phyloP scores from a whole-genome alignment of 2,329 filamentous ascomycete genomes.

The Epichloe scottii region DNA sequence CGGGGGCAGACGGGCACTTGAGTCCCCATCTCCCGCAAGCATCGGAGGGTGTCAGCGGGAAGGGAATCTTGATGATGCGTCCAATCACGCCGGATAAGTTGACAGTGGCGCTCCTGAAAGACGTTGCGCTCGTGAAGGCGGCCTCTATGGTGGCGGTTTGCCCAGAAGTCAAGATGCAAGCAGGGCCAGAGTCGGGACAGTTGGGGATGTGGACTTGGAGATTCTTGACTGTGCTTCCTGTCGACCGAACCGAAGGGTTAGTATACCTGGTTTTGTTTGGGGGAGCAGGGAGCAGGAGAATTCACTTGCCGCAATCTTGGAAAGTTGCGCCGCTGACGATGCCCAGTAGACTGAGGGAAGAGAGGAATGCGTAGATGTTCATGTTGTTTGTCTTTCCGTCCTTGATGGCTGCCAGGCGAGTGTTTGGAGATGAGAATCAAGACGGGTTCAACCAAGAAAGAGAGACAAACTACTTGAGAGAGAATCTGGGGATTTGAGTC shows the following conservation, averaged over 20 bases:
- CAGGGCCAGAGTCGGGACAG: slow-evolving; percentile 2
- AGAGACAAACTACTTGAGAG: too few species aligned
- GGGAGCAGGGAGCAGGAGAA: not conserved
- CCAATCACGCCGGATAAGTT: not conserved
- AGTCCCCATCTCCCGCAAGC: slow-evolving; percentile 4
- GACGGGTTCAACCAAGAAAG: not conserved
- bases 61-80: not conserved
- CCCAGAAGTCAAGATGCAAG: not conserved
- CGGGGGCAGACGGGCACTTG: not conserved
- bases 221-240: slow-evolving; percentile 2
- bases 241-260: not conserved
- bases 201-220: slow-evolving; percentile 4
- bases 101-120: not conserved
- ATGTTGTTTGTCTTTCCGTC: not conserved
- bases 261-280: not conserved
- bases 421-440: too few species aligned
- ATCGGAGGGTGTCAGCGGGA: not conserved
- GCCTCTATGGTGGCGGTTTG: slow-evolving; percentile 1
- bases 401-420: too few species aligned
- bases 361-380: not conserved
- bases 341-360: not conserved
- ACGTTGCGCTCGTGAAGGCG: not conserved
- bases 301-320: slow-evolving; percentile 2
- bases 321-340: not conserved
- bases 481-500: too few species aligned